Conservation (phyloP, 1,284 basidiomycete species). For the Golubevia sp. region DNA sequence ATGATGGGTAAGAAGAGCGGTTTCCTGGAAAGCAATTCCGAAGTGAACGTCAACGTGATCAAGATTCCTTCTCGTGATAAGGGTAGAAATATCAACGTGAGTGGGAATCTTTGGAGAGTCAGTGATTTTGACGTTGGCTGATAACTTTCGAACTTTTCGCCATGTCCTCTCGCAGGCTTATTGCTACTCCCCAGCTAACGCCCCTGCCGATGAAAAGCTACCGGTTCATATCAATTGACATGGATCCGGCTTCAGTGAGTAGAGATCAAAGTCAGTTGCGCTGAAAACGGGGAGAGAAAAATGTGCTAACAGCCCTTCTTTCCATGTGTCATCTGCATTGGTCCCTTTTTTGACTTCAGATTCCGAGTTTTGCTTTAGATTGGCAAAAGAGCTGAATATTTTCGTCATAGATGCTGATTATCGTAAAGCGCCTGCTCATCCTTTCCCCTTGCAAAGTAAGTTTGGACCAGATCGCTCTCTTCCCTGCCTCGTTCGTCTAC, state of each 20-base stretch:
- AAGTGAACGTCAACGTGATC: no score
- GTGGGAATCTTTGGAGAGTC: constrained; percentile 22
- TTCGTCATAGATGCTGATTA: constrained; percentile 44
- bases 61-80: constrained; percentile 27
- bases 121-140: no score
- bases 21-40: no score
- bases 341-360: constrained; percentile 29
- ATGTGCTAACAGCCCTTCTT: no score
- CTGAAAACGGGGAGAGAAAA: no score
- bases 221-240: constrained; percentile 28
- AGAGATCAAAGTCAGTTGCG: no score
- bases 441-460: constrained; percentile 40
- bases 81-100: constrained; percentile 24
- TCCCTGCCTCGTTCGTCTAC: no score
- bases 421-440: constrained; percentile 50
- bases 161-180: no score
- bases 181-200: no score
- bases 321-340: no score
- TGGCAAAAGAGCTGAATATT: constrained; percentile 12
- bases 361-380: constrained; percentile 15
- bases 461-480: constrained; percentile 4
- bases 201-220: constrained; percentile 16
- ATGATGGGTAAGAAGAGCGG: no score
- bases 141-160: neutral
- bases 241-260: constrained; percentile 29